Percentiles rank a stretch among this genome's conserved stretches.
These are phyloP conservation scores for Gossypium gossypioides DNA, from an alignment of 441 rosid genomes.

Conservation along the genomic window DNA sequence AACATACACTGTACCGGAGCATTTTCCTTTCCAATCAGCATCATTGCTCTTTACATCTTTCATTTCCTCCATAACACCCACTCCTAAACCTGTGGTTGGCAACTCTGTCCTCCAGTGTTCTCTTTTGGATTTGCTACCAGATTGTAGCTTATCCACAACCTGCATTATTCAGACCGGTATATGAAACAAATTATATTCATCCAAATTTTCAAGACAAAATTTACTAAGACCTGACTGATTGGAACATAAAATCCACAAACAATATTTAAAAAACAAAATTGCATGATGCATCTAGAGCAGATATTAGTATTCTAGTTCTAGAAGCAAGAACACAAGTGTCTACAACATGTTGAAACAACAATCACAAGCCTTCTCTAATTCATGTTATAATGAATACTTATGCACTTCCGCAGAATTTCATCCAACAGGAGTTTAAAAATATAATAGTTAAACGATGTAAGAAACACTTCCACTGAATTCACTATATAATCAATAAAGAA, in stretches of 20 bases:
- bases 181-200: background rate
- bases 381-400: background rate
- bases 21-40: slow-evolving; percentile 84
- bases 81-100: slow-evolving; percentile 65
- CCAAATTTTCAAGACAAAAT: background rate
- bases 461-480: background rate
- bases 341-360: background rate
- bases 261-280: background rate
- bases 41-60: slow-evolving; percentile 65
- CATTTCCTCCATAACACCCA: slow-evolving; percentile 52
- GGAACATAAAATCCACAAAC: background rate
- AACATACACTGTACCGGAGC: slow-evolving; percentile 99
- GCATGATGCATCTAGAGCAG: background rate
- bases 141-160: slow-evolving; percentile 91
- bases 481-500: background rate
- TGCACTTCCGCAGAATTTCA: background rate
- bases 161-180: slow-evolving; percentile 20
- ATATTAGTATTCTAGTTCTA: background rate
- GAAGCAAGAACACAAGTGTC: background rate
- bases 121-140: slow-evolving; percentile 65
- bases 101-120: slow-evolving; percentile 50
- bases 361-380: background rate
- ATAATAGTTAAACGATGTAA: background rate
- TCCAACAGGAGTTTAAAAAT: background rate
- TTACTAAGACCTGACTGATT: background rate